phyloP scores from a whole-genome alignment of 495 filamentous ascomycete genomes.

The Talaromyces ruber region DNA sequence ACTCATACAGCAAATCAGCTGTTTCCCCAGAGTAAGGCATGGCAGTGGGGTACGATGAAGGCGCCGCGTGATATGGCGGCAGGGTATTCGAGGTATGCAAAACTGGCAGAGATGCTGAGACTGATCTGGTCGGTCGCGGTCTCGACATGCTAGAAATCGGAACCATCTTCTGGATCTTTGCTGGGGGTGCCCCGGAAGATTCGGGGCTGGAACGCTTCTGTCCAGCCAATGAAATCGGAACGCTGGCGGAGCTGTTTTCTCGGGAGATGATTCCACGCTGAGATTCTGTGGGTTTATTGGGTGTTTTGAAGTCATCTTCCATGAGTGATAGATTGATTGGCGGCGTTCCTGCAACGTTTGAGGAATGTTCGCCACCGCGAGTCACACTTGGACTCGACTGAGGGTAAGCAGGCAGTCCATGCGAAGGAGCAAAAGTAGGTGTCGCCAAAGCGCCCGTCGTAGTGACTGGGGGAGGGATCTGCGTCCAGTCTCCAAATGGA shows the following conservation, averaged over 20 bases:
- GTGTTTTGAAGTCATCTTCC: constrained; percentile 55
- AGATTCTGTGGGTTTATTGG: constrained; percentile 6
- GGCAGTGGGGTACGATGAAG: constrained; percentile 25
- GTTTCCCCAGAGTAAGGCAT: constrained; percentile 57
- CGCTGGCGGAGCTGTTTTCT: constrained; percentile 13
- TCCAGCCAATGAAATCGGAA: constrained; percentile 7
- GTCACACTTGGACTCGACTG: constrained; percentile 46
- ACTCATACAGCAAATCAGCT: constrained; percentile 79
- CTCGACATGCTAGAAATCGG: constrained; percentile 16
- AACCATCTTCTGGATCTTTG: constrained; percentile 34
- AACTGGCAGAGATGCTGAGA: constrained; percentile 20
- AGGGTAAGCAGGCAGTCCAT: constrained; percentile 25
- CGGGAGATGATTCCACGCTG: constrained; percentile 8
- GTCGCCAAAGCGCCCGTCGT: constrained; percentile 23
- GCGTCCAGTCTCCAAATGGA: constrained; percentile 31
- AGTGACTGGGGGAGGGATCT: constrained; percentile 21
- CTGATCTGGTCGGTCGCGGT: constrained; percentile 23
- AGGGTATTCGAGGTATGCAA: constrained; percentile 25
- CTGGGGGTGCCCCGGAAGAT: constrained; percentile 25
- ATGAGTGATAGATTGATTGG: constrained; percentile 69
- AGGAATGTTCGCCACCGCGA: constrained; percentile 20
- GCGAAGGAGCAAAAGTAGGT: constrained; percentile 22
- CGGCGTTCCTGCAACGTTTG: constrained; percentile 19
- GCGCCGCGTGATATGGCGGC: constrained; percentile 23
- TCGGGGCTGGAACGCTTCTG: constrained; percentile 21